Conservation (phyloP, 345 rosid species). For the Corchorus olitorius region DNA sequence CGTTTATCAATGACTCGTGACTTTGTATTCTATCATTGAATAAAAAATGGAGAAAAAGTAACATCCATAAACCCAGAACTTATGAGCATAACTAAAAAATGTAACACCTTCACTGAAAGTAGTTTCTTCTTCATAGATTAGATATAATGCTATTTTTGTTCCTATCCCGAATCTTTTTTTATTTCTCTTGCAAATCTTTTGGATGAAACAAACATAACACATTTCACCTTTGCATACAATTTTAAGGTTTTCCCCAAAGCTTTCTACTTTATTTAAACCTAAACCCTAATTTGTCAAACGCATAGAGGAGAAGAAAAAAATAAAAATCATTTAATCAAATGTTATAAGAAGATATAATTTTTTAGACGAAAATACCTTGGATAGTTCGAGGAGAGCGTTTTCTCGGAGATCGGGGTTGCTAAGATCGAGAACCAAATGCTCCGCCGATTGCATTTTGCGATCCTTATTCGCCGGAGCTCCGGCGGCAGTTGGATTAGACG, state of each 20-base stretch:
- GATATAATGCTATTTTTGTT: not conserved
- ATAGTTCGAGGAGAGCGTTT: slow-evolving; percentile 58
- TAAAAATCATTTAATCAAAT: not conserved
- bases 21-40: not conserved
- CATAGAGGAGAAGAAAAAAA: not conserved
- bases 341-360: not conserved
- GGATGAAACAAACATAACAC: not conserved
- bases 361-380: slow-evolving; percentile 31
- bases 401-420: slow-evolving; percentile 94
- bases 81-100: not conserved
- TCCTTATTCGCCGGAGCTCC: slow-evolving; percentile 69
- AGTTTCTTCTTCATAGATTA: not conserved
- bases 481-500: slow-evolving; percentile 25
- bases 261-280: not conserved
- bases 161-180: not conserved
- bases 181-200: no score
- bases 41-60: not conserved
- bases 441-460: slow-evolving; percentile 87
- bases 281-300: slow-evolving; percentile 6
- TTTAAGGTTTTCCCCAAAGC: not conserved
- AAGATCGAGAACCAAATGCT: slow-evolving; percentile 89
- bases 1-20: not conserved
- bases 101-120: not conserved
- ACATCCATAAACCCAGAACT: not conserved
- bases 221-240: not conserved